A percentile compares a stretch with the other conserved stretches of the same genome.
phyloP scores from a whole-genome alignment of 306 rosid species.

The Inga oerstediana region DNA sequence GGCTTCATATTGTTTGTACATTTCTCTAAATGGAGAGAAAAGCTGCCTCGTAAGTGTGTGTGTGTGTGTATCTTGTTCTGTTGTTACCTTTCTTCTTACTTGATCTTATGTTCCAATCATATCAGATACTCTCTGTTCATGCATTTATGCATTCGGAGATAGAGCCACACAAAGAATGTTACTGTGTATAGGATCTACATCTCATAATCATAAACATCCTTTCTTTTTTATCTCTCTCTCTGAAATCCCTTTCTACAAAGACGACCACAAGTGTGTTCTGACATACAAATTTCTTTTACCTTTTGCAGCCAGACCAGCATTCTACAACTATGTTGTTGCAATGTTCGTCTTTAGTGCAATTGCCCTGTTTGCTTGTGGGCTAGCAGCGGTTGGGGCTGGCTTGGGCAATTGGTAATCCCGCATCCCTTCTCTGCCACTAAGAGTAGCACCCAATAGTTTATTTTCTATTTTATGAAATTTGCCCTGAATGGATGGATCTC shows the following conservation, averaged over 20 bases:
- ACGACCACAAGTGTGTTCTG: neutral
- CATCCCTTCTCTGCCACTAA: slow-evolving; percentile 7
- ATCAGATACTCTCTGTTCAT: neutral
- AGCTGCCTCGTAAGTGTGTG: slow-evolving; percentile 66
- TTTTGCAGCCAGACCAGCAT: slow-evolving; percentile 72
- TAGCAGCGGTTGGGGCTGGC: slow-evolving; percentile 52
- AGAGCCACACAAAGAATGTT: neutral
- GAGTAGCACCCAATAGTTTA: neutral
- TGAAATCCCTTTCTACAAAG: neutral
- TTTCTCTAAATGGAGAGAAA: slow-evolving; percentile 78
- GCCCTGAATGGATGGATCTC: slow-evolving; percentile 17
- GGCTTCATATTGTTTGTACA: slow-evolving; percentile 78
- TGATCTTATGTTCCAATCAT: slow-evolving; percentile 1
- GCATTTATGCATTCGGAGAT: neutral
- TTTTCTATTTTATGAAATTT: slow-evolving; percentile 6
- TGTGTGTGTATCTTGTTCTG: neutral
- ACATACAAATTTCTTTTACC: slow-evolving; percentile 30
- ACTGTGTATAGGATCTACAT: neutral
- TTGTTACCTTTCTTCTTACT: slow-evolving; percentile 3
- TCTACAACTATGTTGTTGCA: slow-evolving; percentile 57
- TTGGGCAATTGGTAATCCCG: slow-evolving; percentile 67
- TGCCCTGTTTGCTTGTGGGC: slow-evolving; percentile 58
- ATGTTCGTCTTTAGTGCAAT: slow-evolving; percentile 61
- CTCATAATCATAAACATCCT: neutral
- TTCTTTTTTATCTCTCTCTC: neutral